Evolutionary conservation across 1,284 basidiomycete genomes (phyloP).

Genomic region (Rhodotorula sp.): DNA sequence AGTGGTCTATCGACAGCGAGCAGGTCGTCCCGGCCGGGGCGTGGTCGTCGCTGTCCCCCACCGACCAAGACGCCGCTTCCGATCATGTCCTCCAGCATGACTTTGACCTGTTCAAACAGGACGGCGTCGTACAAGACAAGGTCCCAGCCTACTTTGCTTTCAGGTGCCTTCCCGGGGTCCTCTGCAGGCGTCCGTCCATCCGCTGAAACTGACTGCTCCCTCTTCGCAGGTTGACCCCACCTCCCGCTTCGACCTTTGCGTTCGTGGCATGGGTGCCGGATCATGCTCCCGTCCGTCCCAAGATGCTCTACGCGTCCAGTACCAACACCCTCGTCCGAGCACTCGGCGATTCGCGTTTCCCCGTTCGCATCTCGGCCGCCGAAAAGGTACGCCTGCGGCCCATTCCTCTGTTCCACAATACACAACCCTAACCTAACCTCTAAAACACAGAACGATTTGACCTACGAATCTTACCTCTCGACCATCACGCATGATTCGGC

Average conservation of each 20-base stretch:
- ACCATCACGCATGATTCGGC: conserved; percentile 70
- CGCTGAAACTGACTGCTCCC: neutral
- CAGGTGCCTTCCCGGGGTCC: conserved; percentile 11
- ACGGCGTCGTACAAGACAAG: conserved; percentile 21
- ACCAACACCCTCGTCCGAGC: conserved; percentile 68
- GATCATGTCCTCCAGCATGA: conserved; percentile 10
- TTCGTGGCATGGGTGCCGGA: conserved; percentile 39
- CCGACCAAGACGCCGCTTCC: neutral
- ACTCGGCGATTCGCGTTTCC: conserved; percentile 72
- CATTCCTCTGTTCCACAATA: too few species aligned
- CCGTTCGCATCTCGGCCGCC: conserved; percentile 77
- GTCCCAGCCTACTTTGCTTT: conserved; percentile 24
- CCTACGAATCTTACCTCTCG: conserved; percentile 61
- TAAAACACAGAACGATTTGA: conserved; percentile 50
- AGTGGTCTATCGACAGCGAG: conserved; percentile 32
- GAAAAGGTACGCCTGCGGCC: neutral
- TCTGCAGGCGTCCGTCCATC: too few species aligned
- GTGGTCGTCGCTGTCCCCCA: neutral
- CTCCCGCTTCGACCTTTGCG: conserved; percentile 15
- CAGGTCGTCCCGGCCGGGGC: conserved; percentile 14
- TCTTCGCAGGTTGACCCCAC: conserved; percentile 1
- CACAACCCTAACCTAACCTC: too few species aligned
- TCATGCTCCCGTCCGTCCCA: conserved; percentile 19
- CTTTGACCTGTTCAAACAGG: conserved; percentile 22
- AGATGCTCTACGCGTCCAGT: conserved; percentile 93